phyloP scores from a whole-genome alignment of 2,329 filamentous ascomycete genomes.

The Penicillium freii region DNA sequence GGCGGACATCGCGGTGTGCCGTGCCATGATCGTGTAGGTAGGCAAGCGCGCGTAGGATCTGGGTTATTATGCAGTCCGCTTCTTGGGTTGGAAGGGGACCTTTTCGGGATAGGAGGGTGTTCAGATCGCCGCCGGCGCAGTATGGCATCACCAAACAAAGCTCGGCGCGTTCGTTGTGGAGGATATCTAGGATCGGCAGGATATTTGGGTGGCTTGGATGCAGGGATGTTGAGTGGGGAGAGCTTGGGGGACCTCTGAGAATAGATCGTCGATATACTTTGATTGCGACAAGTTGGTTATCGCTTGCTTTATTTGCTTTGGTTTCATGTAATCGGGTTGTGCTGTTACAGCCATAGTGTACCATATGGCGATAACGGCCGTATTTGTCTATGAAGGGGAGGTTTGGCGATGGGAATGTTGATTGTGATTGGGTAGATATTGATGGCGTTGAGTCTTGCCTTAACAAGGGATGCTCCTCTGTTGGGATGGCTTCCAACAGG shows the following conservation, averaged over 20 bases:
- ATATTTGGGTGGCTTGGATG: slow-evolving; percentile 32
- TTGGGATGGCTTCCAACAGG: slow-evolving; percentile 14
- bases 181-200: slow-evolving; percentile 26
- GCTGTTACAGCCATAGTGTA: slow-evolving; percentile 30
- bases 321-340: slow-evolving; percentile 26
- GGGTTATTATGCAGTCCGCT: slow-evolving; percentile 88
- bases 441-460: slow-evolving; percentile 1
- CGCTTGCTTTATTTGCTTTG: slow-evolving; percentile 5
- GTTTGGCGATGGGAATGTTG: not conserved
- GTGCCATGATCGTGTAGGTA: slow-evolving; percentile 80
- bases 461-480: slow-evolving; percentile 19
- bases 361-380: slow-evolving; percentile 27
- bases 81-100: slow-evolving; percentile 75
- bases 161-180: slow-evolving; percentile 28
- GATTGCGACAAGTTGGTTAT: slow-evolving; percentile 23
- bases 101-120: slow-evolving; percentile 74
- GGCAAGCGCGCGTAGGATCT: slow-evolving; percentile 29
- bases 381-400: slow-evolving; percentile 24
- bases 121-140: slow-evolving; percentile 81
- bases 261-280: slow-evolving; percentile 31
- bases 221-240: slow-evolving; percentile 6
- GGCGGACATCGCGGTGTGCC: slow-evolving; percentile 90
- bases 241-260: not conserved
- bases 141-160: slow-evolving; percentile 32
- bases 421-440: not conserved